These are phyloP conservation scores for Aspergillus nanangensis DNA, from an alignment of 495 filamentous ascomycete species.

Conservation along the genomic window DNA sequence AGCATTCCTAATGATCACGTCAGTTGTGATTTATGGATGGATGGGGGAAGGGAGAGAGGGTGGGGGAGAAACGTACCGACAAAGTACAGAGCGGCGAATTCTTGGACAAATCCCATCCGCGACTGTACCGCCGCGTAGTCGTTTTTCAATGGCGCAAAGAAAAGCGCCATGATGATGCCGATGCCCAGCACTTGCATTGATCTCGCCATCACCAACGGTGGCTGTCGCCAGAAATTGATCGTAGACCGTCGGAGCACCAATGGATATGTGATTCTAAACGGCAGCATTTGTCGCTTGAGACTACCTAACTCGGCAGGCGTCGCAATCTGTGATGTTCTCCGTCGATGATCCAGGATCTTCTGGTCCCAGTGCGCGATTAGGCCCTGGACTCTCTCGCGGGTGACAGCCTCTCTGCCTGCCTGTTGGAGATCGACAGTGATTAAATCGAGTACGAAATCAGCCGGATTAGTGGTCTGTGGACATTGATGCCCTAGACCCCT, in stretches of 20 bases:
- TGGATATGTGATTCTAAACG: constrained; percentile 58
- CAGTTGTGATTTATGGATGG: neutral
- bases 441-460: constrained; percentile 71
- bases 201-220: constrained; percentile 57
- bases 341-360: constrained; percentile 17
- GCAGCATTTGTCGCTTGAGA: constrained; percentile 54
- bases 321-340: constrained; percentile 39
- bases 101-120: constrained; percentile 66
- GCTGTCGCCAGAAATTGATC: constrained; percentile 65
- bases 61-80: constrained; percentile 47
- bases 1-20: constrained; percentile 52
- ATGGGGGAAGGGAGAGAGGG: neutral
- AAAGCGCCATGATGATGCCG: constrained; percentile 60
- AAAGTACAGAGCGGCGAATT: constrained; percentile 67
- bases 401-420: constrained; percentile 34
- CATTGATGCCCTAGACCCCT: constrained; percentile 53
- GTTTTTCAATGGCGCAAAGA: constrained; percentile 66
- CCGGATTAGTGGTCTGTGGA: constrained; percentile 63
- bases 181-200: constrained; percentile 65
- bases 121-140: constrained; percentile 65
- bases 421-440: constrained; percentile 70
- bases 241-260: constrained; percentile 58
- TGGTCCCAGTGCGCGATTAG: constrained; percentile 46
- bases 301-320: constrained; percentile 57
- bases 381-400: constrained; percentile 50